These are phyloP conservation scores for Farysia itapuensis DNA, from an alignment of 1,284 basidiomycete genomes.

Conservation along the genomic window DNA sequence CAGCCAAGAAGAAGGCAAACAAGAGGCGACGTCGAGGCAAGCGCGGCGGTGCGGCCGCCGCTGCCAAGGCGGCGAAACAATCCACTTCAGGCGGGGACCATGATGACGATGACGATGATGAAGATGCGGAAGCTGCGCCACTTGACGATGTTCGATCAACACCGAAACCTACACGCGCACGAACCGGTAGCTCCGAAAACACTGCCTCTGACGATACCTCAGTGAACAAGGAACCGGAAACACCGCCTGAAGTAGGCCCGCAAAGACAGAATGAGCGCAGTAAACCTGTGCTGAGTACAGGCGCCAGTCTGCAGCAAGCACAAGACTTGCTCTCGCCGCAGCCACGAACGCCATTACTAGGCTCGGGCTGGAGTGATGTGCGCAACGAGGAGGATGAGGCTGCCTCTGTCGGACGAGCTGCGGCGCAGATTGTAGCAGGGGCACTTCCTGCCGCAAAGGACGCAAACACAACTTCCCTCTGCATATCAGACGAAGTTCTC, in stretches of 20 bases:
- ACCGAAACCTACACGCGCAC: not conserved
- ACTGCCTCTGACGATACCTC: slow-evolving; percentile 22
- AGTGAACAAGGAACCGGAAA: slow-evolving; percentile 21
- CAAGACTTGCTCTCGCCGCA: slow-evolving; percentile 38
- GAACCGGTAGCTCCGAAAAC: slow-evolving; percentile 6
- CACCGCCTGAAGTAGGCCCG: too few relatives aligned
- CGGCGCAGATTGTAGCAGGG: slow-evolving; percentile 28
- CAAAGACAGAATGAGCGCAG: too few relatives aligned
- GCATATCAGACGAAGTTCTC: slow-evolving; percentile 55
- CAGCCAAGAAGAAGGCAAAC: slow-evolving; percentile 31
- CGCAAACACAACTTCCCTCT: slow-evolving; percentile 33
- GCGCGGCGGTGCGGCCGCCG: slow-evolving; percentile 46
- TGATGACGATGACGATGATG: slow-evolving; percentile 14
- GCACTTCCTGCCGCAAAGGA: slow-evolving; percentile 15
- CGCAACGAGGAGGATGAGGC: slow-evolving; percentile 23
- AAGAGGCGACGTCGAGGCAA: slow-evolving; percentile 54
- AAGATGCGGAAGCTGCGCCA: not conserved
- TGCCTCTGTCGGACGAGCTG: slow-evolving; percentile 22
- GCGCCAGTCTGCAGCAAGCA: slow-evolving; percentile 31
- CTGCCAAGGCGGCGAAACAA: slow-evolving; percentile 64
- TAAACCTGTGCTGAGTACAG: slow-evolving; percentile 9
- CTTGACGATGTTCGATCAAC: not conserved
- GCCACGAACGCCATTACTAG: slow-evolving; percentile 20
- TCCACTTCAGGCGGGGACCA: slow-evolving; percentile 64
- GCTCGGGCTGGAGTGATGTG: slow-evolving; percentile 17